phyloP scores from a whole-genome alignment of 345 rosid genomes.

The Salix caprea region DNA sequence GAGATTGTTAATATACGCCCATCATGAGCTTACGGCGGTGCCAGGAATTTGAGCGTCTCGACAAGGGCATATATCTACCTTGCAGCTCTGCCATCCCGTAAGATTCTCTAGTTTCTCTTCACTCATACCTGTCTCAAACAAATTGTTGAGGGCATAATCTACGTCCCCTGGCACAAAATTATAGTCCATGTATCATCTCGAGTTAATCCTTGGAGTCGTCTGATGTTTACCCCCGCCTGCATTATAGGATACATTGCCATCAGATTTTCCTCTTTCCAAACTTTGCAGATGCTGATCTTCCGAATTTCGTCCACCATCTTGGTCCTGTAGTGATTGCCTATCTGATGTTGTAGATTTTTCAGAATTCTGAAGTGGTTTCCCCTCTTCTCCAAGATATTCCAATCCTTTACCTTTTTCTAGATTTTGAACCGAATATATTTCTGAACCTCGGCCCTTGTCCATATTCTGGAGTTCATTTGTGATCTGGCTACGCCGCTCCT shows the following conservation, averaged over 20 bases:
- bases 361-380: not conserved
- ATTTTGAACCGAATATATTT: not conserved
- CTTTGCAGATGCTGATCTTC: conserved; percentile 16
- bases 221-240: conserved; percentile 22
- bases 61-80: not conserved
- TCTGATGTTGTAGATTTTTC: conserved; percentile 8
- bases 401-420: conserved; percentile 1
- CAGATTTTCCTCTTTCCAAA: conserved; percentile 33
- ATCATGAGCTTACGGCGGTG: not conserved
- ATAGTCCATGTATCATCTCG: conserved; percentile 28
- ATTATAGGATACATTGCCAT: conserved; percentile 19
- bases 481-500: conserved; percentile 69
- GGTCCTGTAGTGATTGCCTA: not conserved
- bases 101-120: not conserved
- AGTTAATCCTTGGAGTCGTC: conserved; percentile 28
- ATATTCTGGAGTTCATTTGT: conserved; percentile 53
- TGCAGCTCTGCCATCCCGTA: too few relatives aligned
- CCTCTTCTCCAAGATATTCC: conserved; percentile 16
- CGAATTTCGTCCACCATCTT: conserved; percentile 1
- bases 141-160: not conserved
- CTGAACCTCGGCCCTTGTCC: conserved; percentile 40
- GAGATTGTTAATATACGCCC: too few relatives aligned
- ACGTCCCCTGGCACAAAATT: not conserved
- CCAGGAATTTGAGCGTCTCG: not conserved
- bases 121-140: not conserved